Percentiles rank a stretch among this genome's conserved stretches.
Evolutionary conservation across 108 stramenopile species (phyloP).

Genomic region (Epithemia pelagica): DNA sequence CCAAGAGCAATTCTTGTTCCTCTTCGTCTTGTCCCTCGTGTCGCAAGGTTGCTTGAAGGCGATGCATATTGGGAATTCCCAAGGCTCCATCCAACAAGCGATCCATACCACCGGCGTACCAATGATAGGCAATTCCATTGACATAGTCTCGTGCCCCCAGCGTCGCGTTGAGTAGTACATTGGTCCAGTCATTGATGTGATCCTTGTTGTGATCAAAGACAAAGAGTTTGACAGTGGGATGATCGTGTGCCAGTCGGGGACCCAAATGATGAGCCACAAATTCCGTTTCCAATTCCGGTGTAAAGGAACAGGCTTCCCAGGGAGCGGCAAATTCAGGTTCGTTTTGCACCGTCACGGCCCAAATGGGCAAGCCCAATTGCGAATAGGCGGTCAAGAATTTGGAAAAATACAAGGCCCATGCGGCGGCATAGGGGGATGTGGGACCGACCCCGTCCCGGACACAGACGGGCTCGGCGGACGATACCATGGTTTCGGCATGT

Average conservation of each 20-base stretch:
- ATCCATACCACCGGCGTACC: slow-evolving; percentile 87
- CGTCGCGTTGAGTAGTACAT: slow-evolving; percentile 34
- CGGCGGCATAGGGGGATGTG: slow-evolving; percentile 60
- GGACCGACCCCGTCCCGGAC: slow-evolving; percentile 65
- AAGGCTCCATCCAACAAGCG: slow-evolving; percentile 84
- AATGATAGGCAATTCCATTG: slow-evolving; percentile 90
- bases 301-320: slow-evolving; percentile 94
- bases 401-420: slow-evolving; percentile 79
- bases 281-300: slow-evolving; percentile 49
- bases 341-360: slow-evolving; percentile 84
- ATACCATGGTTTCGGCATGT: slow-evolving; percentile 56
- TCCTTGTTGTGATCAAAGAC: slow-evolving; percentile 98
- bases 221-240: slow-evolving; percentile 81
- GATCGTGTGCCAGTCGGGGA: slow-evolving; percentile 58
- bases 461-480: slow-evolving; percentile 64
- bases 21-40: slow-evolving; percentile 19
- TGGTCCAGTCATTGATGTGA: slow-evolving; percentile 73
- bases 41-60: slow-evolving; percentile 39
- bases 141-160: slow-evolving; percentile 61
- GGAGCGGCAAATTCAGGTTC: slow-evolving; percentile 95
- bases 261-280: slow-evolving; percentile 88
- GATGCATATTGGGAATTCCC: slow-evolving; percentile 76
- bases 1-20: slow-evolving; percentile 39
- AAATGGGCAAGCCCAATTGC: slow-evolving; percentile 54
- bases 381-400: slow-evolving; percentile 75